A percentile compares a stretch with the other conserved stretches of the same genome.
phyloP scores from a whole-genome alignment of 2,329 filamentous ascomycete genomes.

The Fusarium circinatum region DNA sequence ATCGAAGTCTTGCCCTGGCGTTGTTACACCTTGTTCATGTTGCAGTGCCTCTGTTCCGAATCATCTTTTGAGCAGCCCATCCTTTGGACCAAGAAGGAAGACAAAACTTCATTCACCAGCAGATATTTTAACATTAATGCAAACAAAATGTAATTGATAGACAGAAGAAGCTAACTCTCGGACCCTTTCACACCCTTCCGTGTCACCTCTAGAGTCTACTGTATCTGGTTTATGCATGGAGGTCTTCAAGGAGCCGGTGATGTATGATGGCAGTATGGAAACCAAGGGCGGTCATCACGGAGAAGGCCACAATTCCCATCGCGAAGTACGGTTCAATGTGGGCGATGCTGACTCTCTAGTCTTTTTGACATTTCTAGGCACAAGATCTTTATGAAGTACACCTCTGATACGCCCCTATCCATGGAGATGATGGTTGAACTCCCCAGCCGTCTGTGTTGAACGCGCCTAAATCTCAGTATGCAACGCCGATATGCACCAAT shows the following conservation, averaged over 20 bases:
- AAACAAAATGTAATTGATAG: background rate
- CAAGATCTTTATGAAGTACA: background rate
- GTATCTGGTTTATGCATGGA: background rate
- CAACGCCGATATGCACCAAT: conserved; percentile 10
- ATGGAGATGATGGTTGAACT: conserved; percentile 21
- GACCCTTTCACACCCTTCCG: background rate
- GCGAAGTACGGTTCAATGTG: background rate
- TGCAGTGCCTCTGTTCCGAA: background rate
- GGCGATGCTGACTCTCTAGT: background rate
- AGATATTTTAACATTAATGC: background rate
- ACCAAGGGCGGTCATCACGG: background rate
- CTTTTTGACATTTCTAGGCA: background rate
- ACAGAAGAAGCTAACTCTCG: background rate
- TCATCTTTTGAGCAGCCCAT: background rate
- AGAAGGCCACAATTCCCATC: background rate
- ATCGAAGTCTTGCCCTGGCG: background rate
- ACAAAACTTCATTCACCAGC: background rate
- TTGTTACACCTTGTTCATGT: background rate
- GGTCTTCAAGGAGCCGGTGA: background rate
- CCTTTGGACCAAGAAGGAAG: background rate
- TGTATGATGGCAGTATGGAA: background rate
- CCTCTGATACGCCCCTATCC: background rate
- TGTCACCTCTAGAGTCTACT: background rate
- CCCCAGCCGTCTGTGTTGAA: conserved; percentile 30
- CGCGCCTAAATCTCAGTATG: conserved; percentile 12